phyloP scores from a whole-genome alignment of 768 basidiomycete species.

The Hemileccinum impolitum region DNA sequence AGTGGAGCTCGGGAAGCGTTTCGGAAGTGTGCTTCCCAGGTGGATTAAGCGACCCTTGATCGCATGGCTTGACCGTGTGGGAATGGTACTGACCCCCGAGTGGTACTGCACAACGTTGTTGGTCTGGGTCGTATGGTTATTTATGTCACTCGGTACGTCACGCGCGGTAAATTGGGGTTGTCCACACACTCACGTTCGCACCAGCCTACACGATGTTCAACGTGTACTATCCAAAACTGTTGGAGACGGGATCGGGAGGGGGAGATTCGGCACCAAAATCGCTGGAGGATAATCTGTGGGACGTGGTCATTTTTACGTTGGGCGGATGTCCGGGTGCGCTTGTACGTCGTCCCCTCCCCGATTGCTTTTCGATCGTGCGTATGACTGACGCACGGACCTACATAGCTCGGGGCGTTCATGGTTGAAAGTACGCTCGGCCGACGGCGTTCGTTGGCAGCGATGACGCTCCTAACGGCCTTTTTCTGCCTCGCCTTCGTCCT shows the following conservation, averaged over 20 bases:
- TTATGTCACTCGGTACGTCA: slow-evolving; percentile 69
- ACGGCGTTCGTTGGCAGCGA: slow-evolving; percentile 67
- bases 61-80: slow-evolving; percentile 67
- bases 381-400: slow-evolving; percentile 1
- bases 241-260: slow-evolving; percentile 51
- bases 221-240: slow-evolving; percentile 81
- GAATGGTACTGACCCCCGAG: slow-evolving; percentile 68
- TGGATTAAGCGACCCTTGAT: slow-evolving; percentile 56
- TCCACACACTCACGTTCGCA: neutral
- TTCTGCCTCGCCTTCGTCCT: slow-evolving; percentile 70
- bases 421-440: slow-evolving; percentile 70
- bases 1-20: slow-evolving; percentile 37
- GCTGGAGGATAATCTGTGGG: slow-evolving; percentile 68
- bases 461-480: slow-evolving; percentile 71
- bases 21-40: slow-evolving; percentile 47
- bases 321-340: slow-evolving; percentile 84
- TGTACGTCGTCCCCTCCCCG: slow-evolving; percentile 42
- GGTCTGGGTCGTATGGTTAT: slow-evolving; percentile 76
- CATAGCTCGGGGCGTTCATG: slow-evolving; percentile 79
- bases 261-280: slow-evolving; percentile 36
- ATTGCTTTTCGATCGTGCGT: neutral
- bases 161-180: neutral
- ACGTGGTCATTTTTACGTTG: slow-evolving; percentile 81
- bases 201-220: slow-evolving; percentile 90
- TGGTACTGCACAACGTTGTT: slow-evolving; percentile 76